A percentile compares a stretch with the other conserved stretches of the same genome.
phyloP scores from a whole-genome alignment of 2,329 filamentous ascomycete species.

The Bimuria novae-zelandiae region DNA sequence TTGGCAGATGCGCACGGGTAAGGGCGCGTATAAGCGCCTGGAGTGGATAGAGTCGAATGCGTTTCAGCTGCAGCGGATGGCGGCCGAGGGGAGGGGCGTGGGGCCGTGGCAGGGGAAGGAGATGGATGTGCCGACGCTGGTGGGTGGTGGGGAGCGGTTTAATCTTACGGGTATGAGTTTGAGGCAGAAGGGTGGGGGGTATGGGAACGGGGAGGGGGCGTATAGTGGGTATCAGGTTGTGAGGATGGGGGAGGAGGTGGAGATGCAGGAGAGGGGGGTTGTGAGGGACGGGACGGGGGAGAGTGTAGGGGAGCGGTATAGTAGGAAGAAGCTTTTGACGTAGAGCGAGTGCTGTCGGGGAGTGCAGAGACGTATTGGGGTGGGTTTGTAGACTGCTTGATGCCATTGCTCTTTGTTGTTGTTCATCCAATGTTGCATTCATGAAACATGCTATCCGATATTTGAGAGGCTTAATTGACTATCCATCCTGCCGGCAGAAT shows the following conservation, averaged over 20 bases:
- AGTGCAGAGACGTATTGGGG: not conserved
- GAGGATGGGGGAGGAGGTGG: not conserved
- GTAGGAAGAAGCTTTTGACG: not conserved
- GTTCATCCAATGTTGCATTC: too few species aligned
- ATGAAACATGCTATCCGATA: too few species aligned
- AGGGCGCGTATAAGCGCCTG: slow-evolving; percentile 14
- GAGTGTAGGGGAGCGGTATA: not conserved
- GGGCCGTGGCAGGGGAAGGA: slow-evolving; percentile 13
- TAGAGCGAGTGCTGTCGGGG: not conserved
- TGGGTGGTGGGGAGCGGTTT: slow-evolving; percentile 1
- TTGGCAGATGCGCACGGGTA: slow-evolving; percentile 11
- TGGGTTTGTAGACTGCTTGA: not conserved
- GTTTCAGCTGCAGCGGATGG: slow-evolving; percentile 16
- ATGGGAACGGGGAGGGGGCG: not conserved
- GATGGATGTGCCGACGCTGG: slow-evolving; percentile 10
- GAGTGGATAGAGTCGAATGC: slow-evolving; percentile 16
- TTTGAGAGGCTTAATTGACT: too few species aligned
- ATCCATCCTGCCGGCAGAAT: too few species aligned
- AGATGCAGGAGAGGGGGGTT: not conserved
- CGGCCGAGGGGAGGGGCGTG: slow-evolving; percentile 11
- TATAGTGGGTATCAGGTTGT: slow-evolving; percentile 3
- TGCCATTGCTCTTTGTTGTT: not conserved
- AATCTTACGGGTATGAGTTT: slow-evolving; percentile 9
- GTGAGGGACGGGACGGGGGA: not conserved
- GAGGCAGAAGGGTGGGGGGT: not conserved